These are phyloP conservation scores for Colletotrichum orbiculare DNA, from an alignment of 2,329 filamentous ascomycete species.

Conservation along the genomic window DNA sequence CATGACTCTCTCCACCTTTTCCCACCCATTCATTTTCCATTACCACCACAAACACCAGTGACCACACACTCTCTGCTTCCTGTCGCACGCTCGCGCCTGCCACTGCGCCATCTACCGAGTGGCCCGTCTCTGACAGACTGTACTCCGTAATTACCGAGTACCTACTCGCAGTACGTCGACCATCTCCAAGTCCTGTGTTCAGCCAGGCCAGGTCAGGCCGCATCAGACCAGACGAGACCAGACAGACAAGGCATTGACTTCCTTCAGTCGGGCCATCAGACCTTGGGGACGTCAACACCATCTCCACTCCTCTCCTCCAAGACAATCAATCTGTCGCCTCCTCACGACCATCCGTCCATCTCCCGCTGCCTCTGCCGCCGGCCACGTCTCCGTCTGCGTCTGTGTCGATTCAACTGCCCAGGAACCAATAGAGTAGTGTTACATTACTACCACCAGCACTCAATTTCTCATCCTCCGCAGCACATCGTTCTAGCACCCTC, in stretches of 20 bases:
- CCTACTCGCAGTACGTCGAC: too few relatives aligned
- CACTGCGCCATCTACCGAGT: not conserved
- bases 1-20: slow-evolving; percentile 40
- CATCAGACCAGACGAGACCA: too few relatives aligned
- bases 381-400: slow-evolving; percentile 9
- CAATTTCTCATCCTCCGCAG: slow-evolving; percentile 22
- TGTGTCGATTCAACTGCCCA: slow-evolving; percentile 4
- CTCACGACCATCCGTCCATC: not conserved
- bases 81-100: slow-evolving; percentile 14
- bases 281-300: too few relatives aligned
- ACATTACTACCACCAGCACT: slow-evolving; percentile 3
- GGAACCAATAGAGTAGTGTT: slow-evolving; percentile 12
- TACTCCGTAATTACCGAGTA: too few relatives aligned
- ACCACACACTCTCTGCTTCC: slow-evolving; percentile 31
- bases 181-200: too few relatives aligned
- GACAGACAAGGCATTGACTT: too few relatives aligned
- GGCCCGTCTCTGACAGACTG: too few relatives aligned
- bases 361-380: not conserved
- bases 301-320: too few relatives aligned
- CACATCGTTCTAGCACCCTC: slow-evolving; percentile 34
- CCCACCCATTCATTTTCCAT: slow-evolving; percentile 41
- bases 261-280: too few relatives aligned
- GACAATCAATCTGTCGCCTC: too few relatives aligned
- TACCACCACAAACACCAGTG: slow-evolving; percentile 43
- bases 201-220: too few relatives aligned